Evolutionary conservation across 2,329 filamentous ascomycete species (phyloP).

Genomic region (Cladosporium sp.): DNA sequence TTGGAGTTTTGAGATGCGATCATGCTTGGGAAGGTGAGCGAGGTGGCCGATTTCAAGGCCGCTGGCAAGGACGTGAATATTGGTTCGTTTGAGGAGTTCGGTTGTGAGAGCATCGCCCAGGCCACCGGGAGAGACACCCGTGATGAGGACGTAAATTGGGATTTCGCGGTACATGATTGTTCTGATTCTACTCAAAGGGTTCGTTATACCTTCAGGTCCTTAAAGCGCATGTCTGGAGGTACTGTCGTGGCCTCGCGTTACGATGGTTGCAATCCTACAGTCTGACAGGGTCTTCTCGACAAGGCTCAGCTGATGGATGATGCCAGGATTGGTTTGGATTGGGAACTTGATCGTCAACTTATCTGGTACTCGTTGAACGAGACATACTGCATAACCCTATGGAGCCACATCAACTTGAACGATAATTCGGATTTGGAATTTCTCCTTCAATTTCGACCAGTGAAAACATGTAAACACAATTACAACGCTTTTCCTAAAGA

Average conservation of each 20-base stretch:
- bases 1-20: slow-evolving; percentile 32
- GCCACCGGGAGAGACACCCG: slow-evolving; percentile 41
- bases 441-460: neutral
- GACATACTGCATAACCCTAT: neutral
- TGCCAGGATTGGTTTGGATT: neutral
- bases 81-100: slow-evolving; percentile 39
- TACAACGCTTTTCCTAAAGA: neutral
- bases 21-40: slow-evolving; percentile 23
- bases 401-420: neutral
- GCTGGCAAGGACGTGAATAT: slow-evolving; percentile 24
- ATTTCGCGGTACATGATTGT: neutral
- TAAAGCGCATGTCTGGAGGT: neutral
- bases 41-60: slow-evolving; percentile 32
- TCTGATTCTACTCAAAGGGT: neutral
- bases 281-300: neutral
- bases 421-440: neutral
- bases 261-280: neutral
- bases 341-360: neutral
- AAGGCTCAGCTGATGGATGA: neutral
- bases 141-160: slow-evolving; percentile 28
- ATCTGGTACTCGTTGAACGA: neutral
- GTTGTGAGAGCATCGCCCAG: slow-evolving; percentile 44
- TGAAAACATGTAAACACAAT: neutral
- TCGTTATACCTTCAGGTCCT: neutral
- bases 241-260: neutral